Conservation (phyloP, 2,329 filamentous ascomycete species). For the Neonectria hederae region DNA sequence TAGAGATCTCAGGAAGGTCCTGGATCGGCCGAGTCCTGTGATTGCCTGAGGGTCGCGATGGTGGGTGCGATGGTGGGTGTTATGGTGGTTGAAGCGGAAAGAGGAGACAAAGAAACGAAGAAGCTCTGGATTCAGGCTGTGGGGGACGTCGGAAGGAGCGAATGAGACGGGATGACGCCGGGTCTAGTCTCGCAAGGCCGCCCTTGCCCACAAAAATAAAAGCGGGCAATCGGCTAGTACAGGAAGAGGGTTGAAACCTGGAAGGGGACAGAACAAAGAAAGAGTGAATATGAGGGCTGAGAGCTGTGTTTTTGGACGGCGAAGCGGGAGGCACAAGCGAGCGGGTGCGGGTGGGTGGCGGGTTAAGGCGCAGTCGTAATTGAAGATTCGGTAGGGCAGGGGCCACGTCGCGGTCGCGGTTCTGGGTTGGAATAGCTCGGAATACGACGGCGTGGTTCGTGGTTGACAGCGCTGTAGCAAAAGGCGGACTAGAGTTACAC, state of each 20-base stretch:
- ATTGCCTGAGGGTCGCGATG: conserved; percentile 14
- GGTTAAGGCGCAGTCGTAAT: conserved; percentile 18
- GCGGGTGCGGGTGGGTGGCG: conserved; percentile 2
- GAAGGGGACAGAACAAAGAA: conserved; percentile 24
- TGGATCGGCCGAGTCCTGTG: conserved; percentile 1
- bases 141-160: conserved; percentile 11
- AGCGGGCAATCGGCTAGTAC: conserved; percentile 8
- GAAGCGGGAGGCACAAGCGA: background rate
- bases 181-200: conserved; percentile 23
- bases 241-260: background rate
- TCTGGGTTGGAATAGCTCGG: conserved; percentile 3
- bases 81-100: conserved; percentile 18
- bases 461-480: background rate
- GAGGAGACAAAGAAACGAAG: conserved; percentile 17
- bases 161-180: conserved; percentile 20
- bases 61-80: conserved; percentile 21
- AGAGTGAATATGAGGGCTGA: background rate
- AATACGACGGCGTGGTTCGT: conserved; percentile 19
- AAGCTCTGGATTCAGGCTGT: conserved; percentile 19
- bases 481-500: conserved; percentile 19
- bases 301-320: background rate
- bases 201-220: conserved; percentile 24
- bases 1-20: conserved; percentile 17
- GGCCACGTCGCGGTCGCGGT: conserved; percentile 41
- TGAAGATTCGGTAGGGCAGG: conserved; percentile 28